A percentile compares a stretch with the other conserved stretches of the same genome.
Evolutionary conservation across 192 early-diverging fungal species (phyloP).

Genomic region (Glomus cerebriforme): DNA sequence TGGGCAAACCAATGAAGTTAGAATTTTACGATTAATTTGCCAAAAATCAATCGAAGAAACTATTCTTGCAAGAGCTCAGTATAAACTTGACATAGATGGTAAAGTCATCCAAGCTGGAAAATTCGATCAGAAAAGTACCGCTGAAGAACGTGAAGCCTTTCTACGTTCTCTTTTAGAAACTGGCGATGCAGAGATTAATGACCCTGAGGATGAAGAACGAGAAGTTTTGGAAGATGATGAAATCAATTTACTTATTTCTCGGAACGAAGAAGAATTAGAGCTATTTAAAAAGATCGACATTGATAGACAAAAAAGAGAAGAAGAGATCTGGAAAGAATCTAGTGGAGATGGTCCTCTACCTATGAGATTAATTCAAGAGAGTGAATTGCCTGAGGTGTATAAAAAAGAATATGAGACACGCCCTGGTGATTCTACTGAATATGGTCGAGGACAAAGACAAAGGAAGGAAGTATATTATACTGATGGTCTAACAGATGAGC

Average conservation of each 20-base stretch:
- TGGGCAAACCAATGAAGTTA: constrained; percentile 98
- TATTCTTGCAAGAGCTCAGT: constrained; percentile 90
- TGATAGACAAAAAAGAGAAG: constrained; percentile 61
- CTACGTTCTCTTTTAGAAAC: constrained; percentile 72
- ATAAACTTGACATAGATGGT: constrained; percentile 95
- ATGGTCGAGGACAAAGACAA: constrained; percentile 74
- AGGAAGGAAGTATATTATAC: constrained; percentile 81
- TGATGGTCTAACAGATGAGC: constrained; percentile 91
- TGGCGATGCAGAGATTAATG: constrained; percentile 77
- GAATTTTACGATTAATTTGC: constrained; percentile 90
- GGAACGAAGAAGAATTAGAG: constrained; percentile 77
- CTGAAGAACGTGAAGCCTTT: constrained; percentile 89
- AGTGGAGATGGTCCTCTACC: constrained; percentile 62
- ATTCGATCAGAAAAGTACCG: constrained; percentile 96
- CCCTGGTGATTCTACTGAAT: constrained; percentile 55
- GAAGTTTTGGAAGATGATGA: constrained; percentile 83
- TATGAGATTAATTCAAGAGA: constrained; percentile 81
- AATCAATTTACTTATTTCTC: constrained; percentile 88
- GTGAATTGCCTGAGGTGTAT: constrained; percentile 88
- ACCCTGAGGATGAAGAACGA: constrained; percentile 66
- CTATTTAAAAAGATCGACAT: constrained; percentile 77
- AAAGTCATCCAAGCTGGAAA: constrained; percentile 99
- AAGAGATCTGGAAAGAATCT: constrained; percentile 47
- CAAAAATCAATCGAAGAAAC: constrained; percentile 91
- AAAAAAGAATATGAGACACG: constrained; percentile 58